phyloP scores from a whole-genome alignment of 2,329 filamentous ascomycete genomes.

The Penicillium vulpinum region DNA sequence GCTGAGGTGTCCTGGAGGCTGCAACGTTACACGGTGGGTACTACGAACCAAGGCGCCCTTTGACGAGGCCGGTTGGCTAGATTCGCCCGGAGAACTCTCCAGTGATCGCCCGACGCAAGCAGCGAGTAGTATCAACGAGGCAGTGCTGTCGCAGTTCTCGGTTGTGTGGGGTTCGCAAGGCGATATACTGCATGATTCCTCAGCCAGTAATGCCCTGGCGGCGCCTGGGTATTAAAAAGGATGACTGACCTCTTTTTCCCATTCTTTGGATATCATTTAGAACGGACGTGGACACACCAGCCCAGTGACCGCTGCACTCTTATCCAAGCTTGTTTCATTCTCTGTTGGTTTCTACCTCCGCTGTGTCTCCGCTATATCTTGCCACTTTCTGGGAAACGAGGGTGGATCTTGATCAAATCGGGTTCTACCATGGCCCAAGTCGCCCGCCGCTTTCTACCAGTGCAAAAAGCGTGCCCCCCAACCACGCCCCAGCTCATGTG shows the following conservation, averaged over 20 bases:
- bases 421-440: too few relatives aligned
- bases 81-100: not conserved
- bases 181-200: slow-evolving; percentile 3
- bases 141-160: not conserved
- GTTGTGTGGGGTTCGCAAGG: not conserved
- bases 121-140: not conserved
- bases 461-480: too few relatives aligned
- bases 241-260: too few relatives aligned
- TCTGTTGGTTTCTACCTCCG: slow-evolving; percentile 1
- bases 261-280: not conserved
- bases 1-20: not conserved
- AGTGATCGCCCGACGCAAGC: not conserved
- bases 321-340: not conserved
- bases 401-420: too few relatives aligned
- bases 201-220: not conserved
- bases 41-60: slow-evolving; percentile 2
- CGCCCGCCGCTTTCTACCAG: too few relatives aligned
- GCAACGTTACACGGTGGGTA: not conserved
- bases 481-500: too few relatives aligned
- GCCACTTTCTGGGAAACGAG: too few relatives aligned
- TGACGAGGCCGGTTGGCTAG: not conserved
- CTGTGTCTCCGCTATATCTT: not conserved
- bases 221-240: too few relatives aligned
- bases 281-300: not conserved
- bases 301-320: not conserved